Conservation (phyloP, 495 filamentous ascomycete species). For the Podospora pseudopauciseta region DNA sequence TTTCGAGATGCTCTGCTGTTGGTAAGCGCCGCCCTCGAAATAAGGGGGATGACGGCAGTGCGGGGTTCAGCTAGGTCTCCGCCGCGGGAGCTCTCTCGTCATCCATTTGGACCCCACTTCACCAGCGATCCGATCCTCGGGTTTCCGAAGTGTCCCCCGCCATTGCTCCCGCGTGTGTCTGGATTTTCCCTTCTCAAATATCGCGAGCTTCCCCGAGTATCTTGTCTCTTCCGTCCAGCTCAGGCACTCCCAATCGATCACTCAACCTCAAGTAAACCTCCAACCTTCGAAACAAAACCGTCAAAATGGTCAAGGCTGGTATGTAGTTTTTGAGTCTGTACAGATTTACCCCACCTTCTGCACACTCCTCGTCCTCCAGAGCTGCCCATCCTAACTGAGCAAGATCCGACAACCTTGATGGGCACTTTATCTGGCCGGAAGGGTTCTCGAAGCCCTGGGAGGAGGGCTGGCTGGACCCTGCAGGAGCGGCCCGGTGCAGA, state of each 20-base stretch:
- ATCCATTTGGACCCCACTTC: constrained; percentile 8
- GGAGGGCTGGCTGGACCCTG: constrained; percentile 16
- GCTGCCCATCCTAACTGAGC: neutral
- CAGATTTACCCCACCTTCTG: constrained; percentile 26
- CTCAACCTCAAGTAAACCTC: neutral
- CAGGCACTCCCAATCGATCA: neutral
- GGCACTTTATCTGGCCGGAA: constrained; percentile 16
- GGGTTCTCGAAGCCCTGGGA: neutral
- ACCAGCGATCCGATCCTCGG: constrained; percentile 8
- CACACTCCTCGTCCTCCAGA: constrained; percentile 13
- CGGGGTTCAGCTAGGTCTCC: constrained; percentile 18
- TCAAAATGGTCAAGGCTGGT: constrained; percentile 95
- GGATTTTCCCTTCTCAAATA: constrained; percentile 8
- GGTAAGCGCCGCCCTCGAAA: constrained; percentile 6
- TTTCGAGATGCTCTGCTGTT: neutral
- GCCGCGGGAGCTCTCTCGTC: constrained; percentile 9
- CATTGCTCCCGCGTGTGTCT: neutral
- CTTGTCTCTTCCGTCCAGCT: neutral
- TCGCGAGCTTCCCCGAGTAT: constrained; percentile 7
- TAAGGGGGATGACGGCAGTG: constrained; percentile 22
- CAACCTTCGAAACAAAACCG: constrained; percentile 22
- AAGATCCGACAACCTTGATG: constrained; percentile 31
- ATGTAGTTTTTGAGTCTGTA: constrained; percentile 42
- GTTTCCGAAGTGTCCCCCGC: constrained; percentile 1
- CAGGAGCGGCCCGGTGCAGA: neutral